These are phyloP conservation scores for Quercus gilva DNA, from an alignment of 306 rosid species.

Conservation along the genomic window DNA sequence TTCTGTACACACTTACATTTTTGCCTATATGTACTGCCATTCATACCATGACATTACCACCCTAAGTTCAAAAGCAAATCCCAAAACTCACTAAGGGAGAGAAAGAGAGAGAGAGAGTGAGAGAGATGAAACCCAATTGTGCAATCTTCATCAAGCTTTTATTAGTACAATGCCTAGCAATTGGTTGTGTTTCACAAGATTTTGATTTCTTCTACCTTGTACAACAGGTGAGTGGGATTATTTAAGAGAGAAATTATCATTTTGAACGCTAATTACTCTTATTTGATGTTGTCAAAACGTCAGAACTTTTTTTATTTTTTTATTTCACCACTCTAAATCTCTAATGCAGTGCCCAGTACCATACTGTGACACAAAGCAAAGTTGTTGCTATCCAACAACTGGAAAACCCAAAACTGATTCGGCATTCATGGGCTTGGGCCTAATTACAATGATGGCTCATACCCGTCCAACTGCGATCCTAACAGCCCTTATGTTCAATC, in stretches of 20 bases:
- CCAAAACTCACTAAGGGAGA: neutral
- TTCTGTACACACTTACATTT: neutral
- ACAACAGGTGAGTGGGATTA: too few relatives aligned
- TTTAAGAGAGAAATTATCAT: too few relatives aligned
- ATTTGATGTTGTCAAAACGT: too few relatives aligned
- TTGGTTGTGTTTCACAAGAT: too few relatives aligned
- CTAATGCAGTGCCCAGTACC: too few relatives aligned
- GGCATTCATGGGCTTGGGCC: slow-evolving; percentile 46
- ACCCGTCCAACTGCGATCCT: slow-evolving; percentile 24
- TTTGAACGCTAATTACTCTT: too few relatives aligned
- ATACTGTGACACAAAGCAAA: too few relatives aligned
- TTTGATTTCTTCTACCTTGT: too few relatives aligned
- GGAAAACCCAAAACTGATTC: slow-evolving; percentile 32
- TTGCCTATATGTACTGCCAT: neutral
- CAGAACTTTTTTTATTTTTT: too few relatives aligned
- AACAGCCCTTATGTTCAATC: slow-evolving; percentile 18
- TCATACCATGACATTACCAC: neutral
- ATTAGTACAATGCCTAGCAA: too few relatives aligned
- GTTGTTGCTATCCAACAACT: neutral
- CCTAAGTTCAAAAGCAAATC: neutral
- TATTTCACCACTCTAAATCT: too few relatives aligned
- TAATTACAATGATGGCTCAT: slow-evolving; percentile 28
- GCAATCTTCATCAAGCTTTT: neutral
- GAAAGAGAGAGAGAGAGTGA: slow-evolving; percentile 1
- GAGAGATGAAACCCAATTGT: slow-evolving; percentile 4